Evolutionary conservation across 2,329 filamentous ascomycete genomes (phyloP), one percentile per base, ranked within the genome.

Genomic region (Verticillium isaacii): DNA sequence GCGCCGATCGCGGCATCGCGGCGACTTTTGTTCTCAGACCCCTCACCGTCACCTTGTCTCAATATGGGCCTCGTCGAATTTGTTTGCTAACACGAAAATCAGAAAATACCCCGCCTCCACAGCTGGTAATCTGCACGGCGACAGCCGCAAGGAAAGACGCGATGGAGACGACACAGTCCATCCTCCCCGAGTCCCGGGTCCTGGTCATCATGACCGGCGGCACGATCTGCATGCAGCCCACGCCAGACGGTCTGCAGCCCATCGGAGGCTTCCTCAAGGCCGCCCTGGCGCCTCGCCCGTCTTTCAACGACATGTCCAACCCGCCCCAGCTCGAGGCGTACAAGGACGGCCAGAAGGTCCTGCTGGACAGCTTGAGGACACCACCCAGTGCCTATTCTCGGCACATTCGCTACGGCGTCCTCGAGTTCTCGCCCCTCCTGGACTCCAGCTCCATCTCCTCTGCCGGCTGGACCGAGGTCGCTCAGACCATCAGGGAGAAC

Each of bases 401-500:
- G 32, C 90, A 92, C 69, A 88, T 97, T 63, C 86, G 92, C 62
- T 97, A 96, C 74, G 87, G 87, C 3, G 89, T 95, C 37, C 83
- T 93, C 61, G 93, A 97, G 71, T 97, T 96, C 74, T 83, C 88
- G 58, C 89, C 91, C 32, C 78, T 97, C 41, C 86, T 97, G 4
- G 93, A 97, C 77, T 96, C 92, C 65, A 94, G 90, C 72, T 95
- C 91, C 60, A 96, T 97, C 73, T 91, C 93, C 64, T 91, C 92
- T 19, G 84, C 85, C 54, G 92, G 92, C 62, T 97, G 92, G 93
- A 88, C 90, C 12, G 85, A 92, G 71, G 95, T 97, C 71, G 92
- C 93, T 1, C 78, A 82, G 58, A 86, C 89, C n/a, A 86, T 97
- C 67, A 84, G 87, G 68, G 86, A 89, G 66, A 97, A 97, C 75